phyloP scores from a whole-genome alignment of 1,284 basidiomycete species.

The Malassezia japonica region DNA sequence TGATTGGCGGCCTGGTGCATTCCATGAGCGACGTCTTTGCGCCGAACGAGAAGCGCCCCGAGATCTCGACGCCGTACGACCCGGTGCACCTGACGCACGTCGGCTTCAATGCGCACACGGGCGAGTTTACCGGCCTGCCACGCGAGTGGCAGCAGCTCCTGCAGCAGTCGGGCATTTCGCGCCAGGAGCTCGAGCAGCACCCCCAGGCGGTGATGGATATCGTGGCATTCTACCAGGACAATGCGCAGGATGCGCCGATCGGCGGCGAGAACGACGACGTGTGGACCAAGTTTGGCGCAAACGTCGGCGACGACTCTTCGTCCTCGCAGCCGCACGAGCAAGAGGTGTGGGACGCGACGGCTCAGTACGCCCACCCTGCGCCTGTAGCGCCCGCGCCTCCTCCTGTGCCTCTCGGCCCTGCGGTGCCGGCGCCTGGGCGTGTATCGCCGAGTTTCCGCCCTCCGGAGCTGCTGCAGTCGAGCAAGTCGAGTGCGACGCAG shows the following conservation, averaged over 20 bases:
- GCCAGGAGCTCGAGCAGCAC: conserved; percentile 90
- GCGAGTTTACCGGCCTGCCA: conserved; percentile 80
- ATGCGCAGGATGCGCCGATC: conserved; percentile 37
- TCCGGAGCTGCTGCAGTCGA: conserved; percentile 14
- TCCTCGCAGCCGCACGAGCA: conserved; percentile 1
- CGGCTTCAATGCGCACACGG: conserved; percentile 96
- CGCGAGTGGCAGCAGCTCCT: conserved; percentile 98
- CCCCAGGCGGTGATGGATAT: conserved; percentile 98
- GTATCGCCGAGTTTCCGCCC: conserved; percentile 13
- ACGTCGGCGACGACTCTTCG: conserved; percentile 16
- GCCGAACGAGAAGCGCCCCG: conserved; percentile 67
- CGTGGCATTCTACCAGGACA: conserved; percentile 92
- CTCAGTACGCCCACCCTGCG: not conserved
- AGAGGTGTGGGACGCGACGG: not conserved
- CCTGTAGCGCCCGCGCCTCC: not conserved
- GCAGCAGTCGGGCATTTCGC: conserved; percentile 90
- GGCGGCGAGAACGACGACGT: conserved; percentile 36
- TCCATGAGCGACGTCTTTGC: conserved; percentile 54
- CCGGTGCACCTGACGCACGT: conserved; percentile 99
- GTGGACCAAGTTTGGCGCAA: conserved; percentile 48
- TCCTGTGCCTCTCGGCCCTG: not conserved
- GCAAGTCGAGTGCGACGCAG: conserved; percentile 15
- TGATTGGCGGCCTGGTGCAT: conserved; percentile 48
- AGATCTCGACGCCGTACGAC: conserved; percentile 94
- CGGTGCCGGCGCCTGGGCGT: not conserved